Base-by-base conservation (phyloP, 495 filamentous ascomycete genomes). In the Cercophora samala region DNA sequence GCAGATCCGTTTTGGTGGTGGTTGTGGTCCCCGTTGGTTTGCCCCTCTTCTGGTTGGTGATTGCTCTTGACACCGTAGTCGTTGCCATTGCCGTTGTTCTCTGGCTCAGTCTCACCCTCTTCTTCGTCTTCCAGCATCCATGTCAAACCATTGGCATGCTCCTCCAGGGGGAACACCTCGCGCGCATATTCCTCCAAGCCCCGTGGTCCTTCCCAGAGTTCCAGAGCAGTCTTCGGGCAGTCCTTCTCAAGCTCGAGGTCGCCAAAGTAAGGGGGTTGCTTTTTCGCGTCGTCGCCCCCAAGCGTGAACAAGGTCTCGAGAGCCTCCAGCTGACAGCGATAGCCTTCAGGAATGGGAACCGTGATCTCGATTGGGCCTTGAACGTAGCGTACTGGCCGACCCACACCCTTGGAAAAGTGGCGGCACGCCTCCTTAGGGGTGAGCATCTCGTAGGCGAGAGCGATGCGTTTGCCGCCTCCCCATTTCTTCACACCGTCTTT, bases 101-200 rank as follows among this genome's bases (percentile, higher is more conserved):
- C 70, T 1, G 64, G 52, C 4, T 67, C 23, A 4, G 67, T 51
- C 11, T 26, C 73, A 32, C 69, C 70, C 11, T 68, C 75, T 9
- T 80, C 79, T 1, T 77, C 76, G 6, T 75, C 79, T 11, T 79
- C 80, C 52, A 79, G 76, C 93, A 97, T 96, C 95, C 95, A 99
- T 23, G 89, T 89, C 71, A 93, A 80, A 5, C 94, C 95, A 77
- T 99, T 97, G 2, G 92, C 90, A 66, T 91, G 88, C 80, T 99
- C 95, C 77, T 99, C 95, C 3, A 97, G 82, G 0, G 93, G 93
- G 72, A 97, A 99, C 0, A 96, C 93, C 72, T 99, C 95, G 22
- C 92, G 85, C 26, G 94, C 95, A 77, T 98, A 99, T 76, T 98
- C 95, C 72, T 98, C 93, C 74, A 99, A 86, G 51, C 93, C 90